phyloP scores from a whole-genome alignment of 768 basidiomycete genomes.

The Boletus edulis region DNA sequence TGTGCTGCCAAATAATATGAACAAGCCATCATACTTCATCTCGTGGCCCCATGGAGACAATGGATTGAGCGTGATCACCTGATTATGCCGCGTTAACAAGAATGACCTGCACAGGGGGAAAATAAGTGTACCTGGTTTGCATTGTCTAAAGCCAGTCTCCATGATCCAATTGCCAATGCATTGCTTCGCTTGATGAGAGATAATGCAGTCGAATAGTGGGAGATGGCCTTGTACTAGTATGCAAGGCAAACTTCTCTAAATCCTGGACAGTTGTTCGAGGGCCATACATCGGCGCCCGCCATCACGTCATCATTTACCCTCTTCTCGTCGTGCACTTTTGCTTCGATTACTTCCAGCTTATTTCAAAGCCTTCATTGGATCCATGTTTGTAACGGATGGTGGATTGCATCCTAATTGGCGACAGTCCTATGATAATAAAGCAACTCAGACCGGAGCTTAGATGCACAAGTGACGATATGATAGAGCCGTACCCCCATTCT shows the following conservation, averaged over 20 bases:
- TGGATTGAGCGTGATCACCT: too few species aligned
- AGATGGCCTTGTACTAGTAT: conserved; percentile 52
- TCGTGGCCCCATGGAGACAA: too few species aligned
- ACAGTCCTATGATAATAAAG: conserved; percentile 53
- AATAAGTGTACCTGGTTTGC: too few species aligned
- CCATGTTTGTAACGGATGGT: conserved; percentile 68
- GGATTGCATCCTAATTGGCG: conserved; percentile 72
- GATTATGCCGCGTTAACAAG: too few species aligned
- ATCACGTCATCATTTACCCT: conserved; percentile 50
- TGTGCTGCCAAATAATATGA: too few species aligned
- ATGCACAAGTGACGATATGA: neutral
- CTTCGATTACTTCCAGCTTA: conserved; percentile 65
- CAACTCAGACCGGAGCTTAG: conserved; percentile 1
- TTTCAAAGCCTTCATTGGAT: conserved; percentile 83
- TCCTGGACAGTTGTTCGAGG: conserved; percentile 51
- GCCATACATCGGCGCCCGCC: conserved; percentile 80
- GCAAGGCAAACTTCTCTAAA: conserved; percentile 58
- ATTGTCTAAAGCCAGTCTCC: too few species aligned
- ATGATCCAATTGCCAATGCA: too few species aligned
- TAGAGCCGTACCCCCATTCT: conserved; percentile 59
- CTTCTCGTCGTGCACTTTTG: conserved; percentile 24
- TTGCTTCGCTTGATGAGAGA: too few species aligned
- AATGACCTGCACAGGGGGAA: too few species aligned
- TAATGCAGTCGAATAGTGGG: too few species aligned
- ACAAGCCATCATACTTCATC: too few species aligned